Base-by-base conservation (phyloP, 139 green algal genomes). In the Micractinium sp. region DNA sequence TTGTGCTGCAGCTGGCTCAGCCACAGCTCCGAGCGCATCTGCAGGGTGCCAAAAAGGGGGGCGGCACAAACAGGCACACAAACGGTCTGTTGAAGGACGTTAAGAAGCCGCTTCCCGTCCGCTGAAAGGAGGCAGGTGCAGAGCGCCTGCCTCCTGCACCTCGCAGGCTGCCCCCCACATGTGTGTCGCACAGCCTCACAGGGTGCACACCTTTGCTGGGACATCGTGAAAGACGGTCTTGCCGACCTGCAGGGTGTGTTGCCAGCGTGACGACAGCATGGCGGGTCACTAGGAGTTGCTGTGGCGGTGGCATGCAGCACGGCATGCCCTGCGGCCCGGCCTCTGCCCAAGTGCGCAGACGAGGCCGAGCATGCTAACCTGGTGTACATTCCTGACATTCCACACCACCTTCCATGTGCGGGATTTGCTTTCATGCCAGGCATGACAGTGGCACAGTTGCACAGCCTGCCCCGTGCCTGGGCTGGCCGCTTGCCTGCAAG, bases 21-120 rank as follows among this genome's bases (percentile, higher is more conserved):
- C 90, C 90, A 93, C 27, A 93, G 84, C 71, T 93, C 90, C 7
- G 90, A 82, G 29, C 90, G 84, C 88, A 93, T 91, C 33, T 87
- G 66, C 61, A 56, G 35, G 0, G 41, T 9, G 9, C 47, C 47
- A 56, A 56, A 9, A 56, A 9, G 56, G 56, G 0, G 33, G 16
- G 67, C 14, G 60, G 63, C 20, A 71, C 63, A 33, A 77, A 33
- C 29, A 77, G 29, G 25, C 23, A 33, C 13, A 53, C 47, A 56
- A 56, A 9, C 47, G 7, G 47, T 5, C 47, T 56, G 47, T 56
- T 16, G 47, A 56, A 56, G 47, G 47, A 9, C 5, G 9, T 9
- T 9, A 56, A 9, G 47, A 9, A 56, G 47, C 73, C 35, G 73
- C n/a, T 22, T 36, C 27, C 73, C 39, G 1, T 79, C 73, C 73